Conservation (phyloP, 371 early-diverging fungal genomes). For the Modicella reniformis region DNA sequence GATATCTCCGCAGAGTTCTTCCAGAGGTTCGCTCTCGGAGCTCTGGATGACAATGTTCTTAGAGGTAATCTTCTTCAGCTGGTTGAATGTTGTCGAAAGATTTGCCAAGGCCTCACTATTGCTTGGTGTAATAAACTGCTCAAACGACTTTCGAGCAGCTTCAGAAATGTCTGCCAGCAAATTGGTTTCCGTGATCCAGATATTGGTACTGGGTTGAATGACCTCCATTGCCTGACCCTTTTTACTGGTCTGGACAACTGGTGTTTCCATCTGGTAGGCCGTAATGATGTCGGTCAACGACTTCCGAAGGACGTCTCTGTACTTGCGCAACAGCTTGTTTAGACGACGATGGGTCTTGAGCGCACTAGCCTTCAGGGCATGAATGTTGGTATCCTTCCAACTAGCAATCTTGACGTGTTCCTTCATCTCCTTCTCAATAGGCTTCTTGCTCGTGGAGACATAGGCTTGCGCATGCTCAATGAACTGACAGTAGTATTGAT, state of each 20-base stretch:
- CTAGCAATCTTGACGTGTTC: conserved; percentile 94
- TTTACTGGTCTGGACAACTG: conserved; percentile 43
- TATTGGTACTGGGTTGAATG: conserved; percentile 28
- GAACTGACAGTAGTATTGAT: conserved; percentile 86
- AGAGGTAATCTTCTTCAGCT: conserved; percentile 40
- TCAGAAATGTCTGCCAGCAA: conserved; percentile 24
- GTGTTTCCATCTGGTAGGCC: conserved; percentile 64
- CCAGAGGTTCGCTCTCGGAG: conserved; percentile 41
- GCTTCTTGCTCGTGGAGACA: conserved; percentile 69
- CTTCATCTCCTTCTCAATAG: conserved; percentile 88
- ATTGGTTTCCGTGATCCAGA: conserved; percentile 47
- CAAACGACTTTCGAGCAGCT: conserved; percentile 22
- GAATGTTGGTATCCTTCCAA: conserved; percentile 97
- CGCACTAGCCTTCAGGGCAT: conserved; percentile 90
- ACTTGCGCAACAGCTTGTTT: conserved; percentile 89
- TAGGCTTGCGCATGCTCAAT: conserved; percentile 61
- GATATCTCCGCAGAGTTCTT: conserved; percentile 52
- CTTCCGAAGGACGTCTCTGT: conserved; percentile 77
- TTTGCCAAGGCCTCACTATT: conserved; percentile 47
- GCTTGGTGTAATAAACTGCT: conserved; percentile 30
- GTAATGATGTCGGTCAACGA: conserved; percentile 83
- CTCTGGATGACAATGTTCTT: conserved; percentile 38
- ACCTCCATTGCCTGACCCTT: conserved; percentile 43
- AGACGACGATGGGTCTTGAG: conserved; percentile 90
- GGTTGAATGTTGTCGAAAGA: conserved; percentile 45